Base-by-base conservation (phyloP, 2,329 filamentous ascomycete genomes). In the Zopfia rhizophila region DNA sequence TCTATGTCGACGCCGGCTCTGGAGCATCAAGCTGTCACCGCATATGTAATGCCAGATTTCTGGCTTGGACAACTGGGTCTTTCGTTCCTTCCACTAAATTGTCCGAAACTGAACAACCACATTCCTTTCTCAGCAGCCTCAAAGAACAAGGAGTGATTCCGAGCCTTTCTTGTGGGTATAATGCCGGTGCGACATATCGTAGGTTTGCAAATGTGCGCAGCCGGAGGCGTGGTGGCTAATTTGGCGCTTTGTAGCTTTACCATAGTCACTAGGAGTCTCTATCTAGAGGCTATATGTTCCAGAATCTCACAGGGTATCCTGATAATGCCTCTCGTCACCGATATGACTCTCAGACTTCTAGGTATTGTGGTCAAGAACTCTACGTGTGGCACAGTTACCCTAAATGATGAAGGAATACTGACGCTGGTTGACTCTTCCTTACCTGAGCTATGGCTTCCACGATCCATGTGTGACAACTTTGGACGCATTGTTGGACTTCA, bases 21-120 rank as follows among this genome's bases (percentile, higher is more conserved):
- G 27, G 38, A 56, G 11, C 52, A 58, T 40, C 59, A 66, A 41
- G 54, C 72, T 13, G 56, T 74, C 1, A 70, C 65, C 16, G 59
- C 57, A 2, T 63, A 69, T 12, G 61, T 55, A 1, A 59, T 56
- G 7, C 61, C 61, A 31, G 50, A 60, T 37, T 72, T 65, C 44
- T 73, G 58, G 39, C 39, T 72, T 4, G 72, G 73, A 3, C 18
- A 41, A 5, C 53, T 75, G 6, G 70, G 70, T 2, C 46, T 75
- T 5, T 56, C 60, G 1, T 50, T 58, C 3, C 55, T 55, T 27
- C 48, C 61, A 1, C 54, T 58, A 14, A 72, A 69, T 43, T 73
- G 74, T 49, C 56, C 61, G 3, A 58, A 46, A 27, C 56, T 57
- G 35, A 63, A 52, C 8, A 43, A 65, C 19, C 51, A 54, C 24